Base-by-base conservation (phyloP, 2,329 filamentous ascomycete species). In the Corniculantispora saksenae region DNA sequence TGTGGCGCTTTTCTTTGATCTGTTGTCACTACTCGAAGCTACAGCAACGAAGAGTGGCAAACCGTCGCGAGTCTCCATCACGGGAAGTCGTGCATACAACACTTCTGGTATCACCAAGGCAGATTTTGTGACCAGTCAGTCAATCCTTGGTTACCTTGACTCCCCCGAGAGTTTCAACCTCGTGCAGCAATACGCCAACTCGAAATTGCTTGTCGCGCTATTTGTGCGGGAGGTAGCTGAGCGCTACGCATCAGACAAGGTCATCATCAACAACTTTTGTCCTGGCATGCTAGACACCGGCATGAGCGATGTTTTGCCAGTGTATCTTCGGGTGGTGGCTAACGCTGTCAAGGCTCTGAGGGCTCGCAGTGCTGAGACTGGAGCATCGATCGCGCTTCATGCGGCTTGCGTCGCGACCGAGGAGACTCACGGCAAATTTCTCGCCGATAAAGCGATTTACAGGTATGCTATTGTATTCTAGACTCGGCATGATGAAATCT, bases 241-340 rank as follows among this genome's bases (percentile, higher is more conserved):
- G 2, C 68, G 54, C 1, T 66, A 69, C 2, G 25, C 45, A 12
- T 19, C 38, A 1, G 50, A 64, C 23, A 67, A 62, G 35, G 66
- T 70, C 43, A 66, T 70, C 57, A 25, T 70, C 48, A 70, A 70
- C 62, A 56, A 61, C 21, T 65, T 68, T 38, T 69, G 64, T 6
- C 69, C 69, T 0, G 67, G 67, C 1, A 38, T 69, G 45, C 55
- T 70, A 8, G 4, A 67, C 0, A 66, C 71, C 0, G 47, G 58
- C 13, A 43, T 72, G 35, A 56, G 61, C 0, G 65, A 67, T n/a
- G 51, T 55, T 8, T 51, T 70, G 4, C 70, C 70, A 0, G 1
- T 64, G 2, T 66, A 69, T 23, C 29, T 70, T 1, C 66, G 70
- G 6, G 25, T 69, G 10, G 66, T 56, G 0, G 45, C 67, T 3